Evolutionary conservation across 768 basidiomycete species (phyloP).

Genomic region (Nevesoporus exiguus): DNA sequence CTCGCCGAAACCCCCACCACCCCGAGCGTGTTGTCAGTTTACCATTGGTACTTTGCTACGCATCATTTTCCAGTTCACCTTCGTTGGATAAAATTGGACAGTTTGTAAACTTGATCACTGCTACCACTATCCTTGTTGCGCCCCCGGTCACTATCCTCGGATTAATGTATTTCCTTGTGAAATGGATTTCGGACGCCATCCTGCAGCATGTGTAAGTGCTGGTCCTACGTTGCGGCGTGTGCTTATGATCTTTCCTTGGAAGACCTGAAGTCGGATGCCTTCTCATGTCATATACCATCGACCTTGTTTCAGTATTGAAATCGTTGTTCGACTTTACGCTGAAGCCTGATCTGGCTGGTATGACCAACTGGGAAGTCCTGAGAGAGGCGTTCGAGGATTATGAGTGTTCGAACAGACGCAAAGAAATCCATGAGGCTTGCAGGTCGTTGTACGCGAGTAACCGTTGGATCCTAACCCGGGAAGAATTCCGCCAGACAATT

Average conservation of each 20-base stretch:
- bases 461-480: background rate
- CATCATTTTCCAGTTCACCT: background rate
- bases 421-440: background rate
- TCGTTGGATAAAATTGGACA: background rate
- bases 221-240: background rate
- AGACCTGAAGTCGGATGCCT: slow-evolving; percentile 3
- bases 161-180: slow-evolving; percentile 1
- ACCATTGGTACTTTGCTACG: background rate
- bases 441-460: background rate
- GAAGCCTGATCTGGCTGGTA: slow-evolving; percentile 6
- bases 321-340: slow-evolving; percentile 3
- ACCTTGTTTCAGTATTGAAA: slow-evolving; percentile 1
- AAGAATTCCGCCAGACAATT: background rate
- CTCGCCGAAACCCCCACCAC: background rate
- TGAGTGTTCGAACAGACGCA: background rate
- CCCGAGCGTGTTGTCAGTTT: background rate
- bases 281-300: slow-evolving; percentile 3
- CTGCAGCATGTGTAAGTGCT: background rate
- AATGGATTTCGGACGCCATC: slow-evolving; percentile 2
- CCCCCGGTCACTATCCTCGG: slow-evolving; percentile 6
- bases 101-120: slow-evolving; percentile 1
- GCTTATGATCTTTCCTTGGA: background rate
- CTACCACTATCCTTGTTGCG: background rate
- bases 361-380: slow-evolving; percentile 2
- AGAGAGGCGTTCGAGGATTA: slow-evolving; percentile 6